These are phyloP conservation scores for Artemisia argyi DNA, from an alignment of 129 eudicot genomes.

Conservation along the genomic window DNA sequence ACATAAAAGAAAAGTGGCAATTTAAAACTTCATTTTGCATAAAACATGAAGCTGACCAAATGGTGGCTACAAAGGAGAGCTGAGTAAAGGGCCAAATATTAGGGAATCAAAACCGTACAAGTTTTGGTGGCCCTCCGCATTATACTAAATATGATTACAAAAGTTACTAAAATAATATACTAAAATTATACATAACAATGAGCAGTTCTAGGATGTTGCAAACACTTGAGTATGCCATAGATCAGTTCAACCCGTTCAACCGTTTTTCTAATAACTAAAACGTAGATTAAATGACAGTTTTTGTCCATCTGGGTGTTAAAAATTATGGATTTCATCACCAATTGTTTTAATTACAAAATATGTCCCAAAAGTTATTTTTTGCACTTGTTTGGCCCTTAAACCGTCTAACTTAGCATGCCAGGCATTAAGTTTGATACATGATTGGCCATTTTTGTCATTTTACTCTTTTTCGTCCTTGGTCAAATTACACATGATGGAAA, in stretches of 20 bases:
- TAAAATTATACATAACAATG: no score
- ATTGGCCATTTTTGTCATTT: not conserved
- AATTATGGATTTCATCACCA: no score
- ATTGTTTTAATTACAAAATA: no score
- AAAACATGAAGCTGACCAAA: not conserved
- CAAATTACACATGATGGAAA: not conserved
- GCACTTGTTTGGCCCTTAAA: no score
- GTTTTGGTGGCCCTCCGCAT: not conserved
- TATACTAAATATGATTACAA: not conserved
- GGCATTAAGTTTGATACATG: no score
- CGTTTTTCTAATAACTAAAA: no score
- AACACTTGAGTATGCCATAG: not conserved
- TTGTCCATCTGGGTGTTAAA: no score
- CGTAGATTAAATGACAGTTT: no score
- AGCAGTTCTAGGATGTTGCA: not conserved
- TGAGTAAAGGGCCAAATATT: not conserved
- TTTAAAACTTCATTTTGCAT: not conserved
- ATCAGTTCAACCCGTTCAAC: no score
- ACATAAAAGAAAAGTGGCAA: not conserved
- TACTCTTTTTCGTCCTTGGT: not conserved
- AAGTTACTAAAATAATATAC: not conserved
- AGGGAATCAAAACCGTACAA: not conserved
- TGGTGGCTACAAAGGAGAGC: not conserved
- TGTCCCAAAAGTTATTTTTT: no score
- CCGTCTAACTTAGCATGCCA: no score